phyloP scores from a whole-genome alignment of 306 rosid species.

The Sechiopsis laciniata region DNA sequence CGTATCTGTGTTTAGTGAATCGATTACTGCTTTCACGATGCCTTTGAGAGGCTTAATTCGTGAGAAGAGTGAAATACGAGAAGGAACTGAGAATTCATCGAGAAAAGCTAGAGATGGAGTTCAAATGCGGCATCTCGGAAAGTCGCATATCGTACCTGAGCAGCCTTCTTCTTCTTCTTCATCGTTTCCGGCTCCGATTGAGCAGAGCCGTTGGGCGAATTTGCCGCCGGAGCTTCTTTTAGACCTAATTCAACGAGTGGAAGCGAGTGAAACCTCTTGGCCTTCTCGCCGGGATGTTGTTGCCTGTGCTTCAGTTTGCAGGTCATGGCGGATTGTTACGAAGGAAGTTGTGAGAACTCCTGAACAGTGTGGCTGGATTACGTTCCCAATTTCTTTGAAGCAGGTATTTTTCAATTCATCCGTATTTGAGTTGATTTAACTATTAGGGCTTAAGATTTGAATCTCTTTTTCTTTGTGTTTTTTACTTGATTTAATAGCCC shows the following conservation, averaged over 20 bases:
- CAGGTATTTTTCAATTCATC: constrained; percentile 43
- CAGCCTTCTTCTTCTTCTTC: constrained; percentile 31
- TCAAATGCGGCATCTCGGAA: constrained; percentile 46
- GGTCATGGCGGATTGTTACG: constrained; percentile 71
- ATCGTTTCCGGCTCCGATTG: constrained; percentile 15
- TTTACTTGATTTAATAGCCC: constrained; percentile 38
- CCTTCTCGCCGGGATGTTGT: constrained; percentile 70
- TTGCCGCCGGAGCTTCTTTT: constrained; percentile 75
- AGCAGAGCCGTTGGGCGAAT: constrained; percentile 62
- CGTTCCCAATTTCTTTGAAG: constrained; percentile 83
- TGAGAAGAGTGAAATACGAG: constrained; percentile 55
- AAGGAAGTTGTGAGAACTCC: constrained; percentile 72
- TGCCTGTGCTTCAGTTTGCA: constrained; percentile 86
- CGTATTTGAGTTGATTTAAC: constrained; percentile 1
- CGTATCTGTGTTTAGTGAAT: constrained; percentile 2
- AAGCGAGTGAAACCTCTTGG: constrained; percentile 68
- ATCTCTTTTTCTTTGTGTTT: constrained; percentile 17
- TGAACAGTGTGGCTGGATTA: constrained; percentile 68
- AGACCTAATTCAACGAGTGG: constrained; percentile 82
- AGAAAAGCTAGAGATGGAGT: constrained; percentile 41
- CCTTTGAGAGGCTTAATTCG: constrained; percentile 44
- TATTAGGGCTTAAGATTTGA: neutral
- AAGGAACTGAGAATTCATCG: constrained; percentile 44
- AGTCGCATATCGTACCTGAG: constrained; percentile 75
- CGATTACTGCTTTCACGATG: constrained; percentile 38